A percentile compares a stretch with the other conserved stretches of the same genome.
These are phyloP conservation scores for Aspergillus sp. DNA, from an alignment of 2,329 filamentous ascomycete species.

Conservation along the genomic window DNA sequence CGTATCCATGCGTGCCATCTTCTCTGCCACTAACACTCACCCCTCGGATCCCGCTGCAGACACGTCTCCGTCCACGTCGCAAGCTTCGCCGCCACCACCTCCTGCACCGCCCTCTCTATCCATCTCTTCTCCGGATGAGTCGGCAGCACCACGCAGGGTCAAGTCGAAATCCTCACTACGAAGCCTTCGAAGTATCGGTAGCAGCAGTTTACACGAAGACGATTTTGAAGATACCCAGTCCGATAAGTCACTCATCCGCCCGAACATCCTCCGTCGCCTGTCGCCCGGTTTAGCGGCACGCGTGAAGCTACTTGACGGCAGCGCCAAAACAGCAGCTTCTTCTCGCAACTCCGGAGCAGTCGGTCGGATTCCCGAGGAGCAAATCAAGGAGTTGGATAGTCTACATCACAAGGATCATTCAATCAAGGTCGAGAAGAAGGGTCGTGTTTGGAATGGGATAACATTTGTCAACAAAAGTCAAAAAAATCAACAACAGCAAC, in stretches of 20 bases:
- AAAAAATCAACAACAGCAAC: conserved; percentile 9
- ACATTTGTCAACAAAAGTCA: conserved; percentile 14
- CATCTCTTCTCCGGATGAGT: conserved; percentile 29
- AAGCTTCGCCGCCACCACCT: conserved; percentile 27
- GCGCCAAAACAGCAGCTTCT: conserved; percentile 25
- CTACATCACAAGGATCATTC: conserved; percentile 37
- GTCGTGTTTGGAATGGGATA: conserved; percentile 37
- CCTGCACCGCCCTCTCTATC: conserved; percentile 28
- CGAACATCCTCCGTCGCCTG: conserved; percentile 42
- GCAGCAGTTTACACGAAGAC: conserved; percentile 36
- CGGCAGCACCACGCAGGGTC: conserved; percentile 28
- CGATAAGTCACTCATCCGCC: conserved; percentile 30
- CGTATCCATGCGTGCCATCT: conserved; percentile 40
- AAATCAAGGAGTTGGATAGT: conserved; percentile 42
- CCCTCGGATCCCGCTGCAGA: conserved; percentile 25
- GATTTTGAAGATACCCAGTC: conserved; percentile 19
- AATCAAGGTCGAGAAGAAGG: conserved; percentile 39
- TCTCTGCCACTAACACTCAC: conserved; percentile 29
- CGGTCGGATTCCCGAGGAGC: conserved; percentile 42
- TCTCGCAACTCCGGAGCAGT: conserved; percentile 29
- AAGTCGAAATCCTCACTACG: conserved; percentile 39
- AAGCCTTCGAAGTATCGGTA: conserved; percentile 35
- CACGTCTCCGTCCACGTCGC: conserved; percentile 28
- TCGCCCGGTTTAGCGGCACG: conserved; percentile 45
- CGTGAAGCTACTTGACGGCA: conserved; percentile 43